A percentile compares a stretch with the other conserved stretches of the same genome.
phyloP scores from a whole-genome alignment of 2,329 filamentous ascomycete genomes.

The Scytalidium sp. region DNA sequence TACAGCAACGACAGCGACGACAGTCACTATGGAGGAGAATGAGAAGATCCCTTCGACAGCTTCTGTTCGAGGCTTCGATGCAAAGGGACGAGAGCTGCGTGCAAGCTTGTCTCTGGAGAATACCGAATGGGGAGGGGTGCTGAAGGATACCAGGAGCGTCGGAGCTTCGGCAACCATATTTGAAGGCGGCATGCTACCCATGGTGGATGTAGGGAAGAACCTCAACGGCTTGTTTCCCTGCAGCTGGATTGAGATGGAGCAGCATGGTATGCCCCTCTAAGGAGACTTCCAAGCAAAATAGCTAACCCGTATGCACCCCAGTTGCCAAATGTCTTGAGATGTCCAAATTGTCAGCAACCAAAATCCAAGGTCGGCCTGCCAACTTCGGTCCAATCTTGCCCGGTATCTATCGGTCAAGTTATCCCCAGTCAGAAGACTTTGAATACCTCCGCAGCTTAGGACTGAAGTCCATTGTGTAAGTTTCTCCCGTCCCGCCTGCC shows the following conservation, averaged over 20 bases:
- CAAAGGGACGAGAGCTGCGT: slow-evolving; percentile 3
- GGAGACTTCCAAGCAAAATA: background rate
- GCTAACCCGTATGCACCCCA: slow-evolving; percentile 11
- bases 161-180: slow-evolving; percentile 3
- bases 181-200: slow-evolving; percentile 4
- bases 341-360: slow-evolving; percentile 9
- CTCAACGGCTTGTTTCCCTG: slow-evolving; percentile 12
- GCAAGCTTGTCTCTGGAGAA: slow-evolving; percentile 1
- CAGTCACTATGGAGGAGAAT: slow-evolving; percentile 14
- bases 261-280: slow-evolving; percentile 13
- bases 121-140: slow-evolving; percentile 12
- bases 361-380: slow-evolving; percentile 38
- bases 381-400: slow-evolving; percentile 78
- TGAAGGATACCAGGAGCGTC: slow-evolving; percentile 3
- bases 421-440: slow-evolving; percentile 69
- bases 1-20: slow-evolving; percentile 15
- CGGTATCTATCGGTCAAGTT: slow-evolving; percentile 78
- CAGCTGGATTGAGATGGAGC: slow-evolving; percentile 11
- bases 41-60: slow-evolving; percentile 7
- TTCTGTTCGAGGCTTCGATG: slow-evolving; percentile 1
- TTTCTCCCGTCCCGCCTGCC: slow-evolving; percentile 10
- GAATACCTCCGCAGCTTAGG: slow-evolving; percentile 64
- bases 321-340: slow-evolving; percentile 11
- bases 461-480: slow-evolving; percentile 78
- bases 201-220: slow-evolving; percentile 13